These are phyloP conservation scores for Backusella tarrabulga DNA, from an alignment of 192 early-diverging fungal species.

Conservation along the genomic window DNA sequence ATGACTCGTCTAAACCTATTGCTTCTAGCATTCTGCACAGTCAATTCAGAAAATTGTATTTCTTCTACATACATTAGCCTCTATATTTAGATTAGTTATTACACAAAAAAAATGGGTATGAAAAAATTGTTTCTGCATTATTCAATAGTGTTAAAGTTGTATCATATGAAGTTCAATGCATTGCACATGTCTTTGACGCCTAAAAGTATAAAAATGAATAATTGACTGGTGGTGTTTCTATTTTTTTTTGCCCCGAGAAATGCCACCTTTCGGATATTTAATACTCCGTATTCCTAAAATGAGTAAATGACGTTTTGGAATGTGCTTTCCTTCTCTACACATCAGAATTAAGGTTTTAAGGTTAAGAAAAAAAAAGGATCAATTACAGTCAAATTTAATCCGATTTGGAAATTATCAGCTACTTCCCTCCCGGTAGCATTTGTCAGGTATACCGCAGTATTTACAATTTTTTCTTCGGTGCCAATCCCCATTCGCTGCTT, in stretches of 20 bases:
- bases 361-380: not conserved
- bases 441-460: not conserved
- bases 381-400: not conserved
- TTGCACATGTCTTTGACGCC: not conserved
- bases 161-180: too few species aligned
- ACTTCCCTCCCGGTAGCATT: too few species aligned
- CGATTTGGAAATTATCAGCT: not conserved
- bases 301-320: not conserved
- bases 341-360: not conserved
- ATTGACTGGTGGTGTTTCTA: not conserved
- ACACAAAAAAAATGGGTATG: too few species aligned
- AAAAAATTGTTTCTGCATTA: too few species aligned
- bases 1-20: too few species aligned
- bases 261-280: not conserved
- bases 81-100: too few species aligned
- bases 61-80: too few species aligned
- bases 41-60: too few species aligned
- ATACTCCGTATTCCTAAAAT: not conserved
- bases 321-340: not conserved
- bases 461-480: not conserved
- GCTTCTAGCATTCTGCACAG: too few species aligned
- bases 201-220: not conserved
- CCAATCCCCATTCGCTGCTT: not conserved
- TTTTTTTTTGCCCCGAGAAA: not conserved
- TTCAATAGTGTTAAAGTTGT: too few species aligned